Evolutionary conservation across 2,329 filamentous ascomycete species (phyloP).

Genomic region (Cylindrodendrum hubeiense): DNA sequence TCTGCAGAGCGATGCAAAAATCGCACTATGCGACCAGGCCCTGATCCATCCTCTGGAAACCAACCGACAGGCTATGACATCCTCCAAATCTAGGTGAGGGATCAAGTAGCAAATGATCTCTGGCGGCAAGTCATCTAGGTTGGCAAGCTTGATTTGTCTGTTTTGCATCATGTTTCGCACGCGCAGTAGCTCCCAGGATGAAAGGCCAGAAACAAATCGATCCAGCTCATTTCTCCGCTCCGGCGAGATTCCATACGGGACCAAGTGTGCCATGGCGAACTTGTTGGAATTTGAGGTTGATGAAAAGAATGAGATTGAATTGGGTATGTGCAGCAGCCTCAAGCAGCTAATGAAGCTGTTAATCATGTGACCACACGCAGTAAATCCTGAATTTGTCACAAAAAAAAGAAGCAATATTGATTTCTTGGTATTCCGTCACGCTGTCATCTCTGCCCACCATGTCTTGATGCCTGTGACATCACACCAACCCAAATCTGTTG

Average conservation of each 20-base stretch:
- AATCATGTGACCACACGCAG: neutral
- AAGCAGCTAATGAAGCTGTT: neutral
- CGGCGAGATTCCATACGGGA: neutral
- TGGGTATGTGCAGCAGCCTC: neutral
- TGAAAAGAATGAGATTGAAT: no score
- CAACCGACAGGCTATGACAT: slow-evolving; percentile 40
- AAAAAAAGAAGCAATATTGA: neutral
- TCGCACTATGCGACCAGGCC: slow-evolving; percentile 39
- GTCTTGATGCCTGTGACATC: slow-evolving; percentile 57
- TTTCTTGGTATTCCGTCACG: neutral
- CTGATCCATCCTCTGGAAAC: slow-evolving; percentile 45
- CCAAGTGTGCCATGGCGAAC: neutral
- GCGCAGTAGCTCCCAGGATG: slow-evolving; percentile 45
- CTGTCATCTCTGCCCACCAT: slow-evolving; percentile 58
- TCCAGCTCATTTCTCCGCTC: slow-evolving; percentile 36
- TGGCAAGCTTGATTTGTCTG: slow-evolving; percentile 32
- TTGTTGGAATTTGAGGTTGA: neutral
- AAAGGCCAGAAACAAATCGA: slow-evolving; percentile 39
- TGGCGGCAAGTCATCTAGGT: slow-evolving; percentile 43
- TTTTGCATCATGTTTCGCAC: slow-evolving; percentile 36
- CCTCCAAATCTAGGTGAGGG: slow-evolving; percentile 38
- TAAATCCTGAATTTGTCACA: neutral
- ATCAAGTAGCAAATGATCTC: slow-evolving; percentile 45
- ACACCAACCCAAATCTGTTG: slow-evolving; percentile 62
- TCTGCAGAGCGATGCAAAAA: slow-evolving; percentile 36